A percentile compares a stretch with the other conserved stretches of the same genome.
These are phyloP conservation scores for Mycena metata DNA, from an alignment of 768 basidiomycete species.

Conservation along the genomic window DNA sequence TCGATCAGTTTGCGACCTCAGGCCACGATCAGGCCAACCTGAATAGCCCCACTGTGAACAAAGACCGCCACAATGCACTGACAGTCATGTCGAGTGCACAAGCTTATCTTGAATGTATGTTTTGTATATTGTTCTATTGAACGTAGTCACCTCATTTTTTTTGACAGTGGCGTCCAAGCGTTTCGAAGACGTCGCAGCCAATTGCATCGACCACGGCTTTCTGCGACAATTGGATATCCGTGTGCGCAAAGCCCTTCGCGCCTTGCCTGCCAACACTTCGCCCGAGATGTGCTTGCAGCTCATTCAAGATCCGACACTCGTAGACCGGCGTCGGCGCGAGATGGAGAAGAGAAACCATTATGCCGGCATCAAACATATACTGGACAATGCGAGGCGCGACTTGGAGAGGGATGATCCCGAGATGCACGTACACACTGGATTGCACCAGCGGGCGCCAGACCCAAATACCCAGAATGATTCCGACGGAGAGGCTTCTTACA, in stretches of 20 bases:
- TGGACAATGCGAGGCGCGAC: conserved; percentile 22
- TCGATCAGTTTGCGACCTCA: background rate
- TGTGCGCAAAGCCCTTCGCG: conserved; percentile 5
- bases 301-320: conserved; percentile 23
- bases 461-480: background rate
- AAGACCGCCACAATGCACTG: conserved; percentile 19
- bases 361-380: conserved; percentile 3
- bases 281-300: conserved; percentile 24
- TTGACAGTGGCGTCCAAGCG: conserved; percentile 29
- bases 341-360: conserved; percentile 13
- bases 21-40: background rate
- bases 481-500: conserved; percentile 1
- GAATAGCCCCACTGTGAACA: background rate
- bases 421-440: background rate
- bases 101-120: conserved; percentile 29
- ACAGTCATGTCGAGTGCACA: conserved; percentile 26
- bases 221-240: conserved; percentile 8
- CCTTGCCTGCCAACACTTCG: conserved; percentile 17
- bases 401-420: conserved; percentile 15
- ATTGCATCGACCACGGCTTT: conserved; percentile 28
- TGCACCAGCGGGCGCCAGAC: background rate
- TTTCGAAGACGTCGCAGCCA: conserved; percentile 25
- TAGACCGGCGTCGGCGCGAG: background rate
- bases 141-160: conserved; percentile 10
- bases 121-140: background rate